Conservation (phyloP, 2,329 filamentous ascomycete genomes). For the Zasmidium citrigriseum region DNA sequence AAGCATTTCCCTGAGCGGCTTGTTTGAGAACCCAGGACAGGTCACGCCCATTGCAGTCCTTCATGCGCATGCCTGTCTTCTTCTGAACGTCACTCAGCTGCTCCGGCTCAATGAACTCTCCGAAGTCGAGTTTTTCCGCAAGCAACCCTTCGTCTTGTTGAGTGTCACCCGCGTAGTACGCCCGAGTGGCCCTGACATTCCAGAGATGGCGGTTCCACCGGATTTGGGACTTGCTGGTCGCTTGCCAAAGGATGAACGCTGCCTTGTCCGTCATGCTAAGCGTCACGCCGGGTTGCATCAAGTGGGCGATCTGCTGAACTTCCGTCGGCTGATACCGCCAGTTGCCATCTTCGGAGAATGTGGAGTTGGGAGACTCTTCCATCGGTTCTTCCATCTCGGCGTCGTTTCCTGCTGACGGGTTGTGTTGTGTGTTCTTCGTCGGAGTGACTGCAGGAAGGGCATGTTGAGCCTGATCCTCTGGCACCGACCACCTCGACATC, state of each 20-base stretch:
- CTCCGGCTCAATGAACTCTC: neutral
- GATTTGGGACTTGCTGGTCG: conserved; percentile 20
- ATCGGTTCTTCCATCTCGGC: neutral
- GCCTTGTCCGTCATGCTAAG: conserved; percentile 20
- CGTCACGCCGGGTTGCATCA: conserved; percentile 17
- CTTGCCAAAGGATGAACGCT: conserved; percentile 25
- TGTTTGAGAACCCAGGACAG: conserved; percentile 15
- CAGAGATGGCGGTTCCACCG: conserved; percentile 19
- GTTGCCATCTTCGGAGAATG: conserved; percentile 13
- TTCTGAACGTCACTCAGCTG: conserved; percentile 15
- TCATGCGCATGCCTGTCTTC: conserved; percentile 14
- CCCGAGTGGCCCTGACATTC: conserved; percentile 1
- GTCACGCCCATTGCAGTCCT: conserved; percentile 21
- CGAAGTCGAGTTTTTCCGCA: conserved; percentile 6
- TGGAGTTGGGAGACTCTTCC: conserved; percentile 15
- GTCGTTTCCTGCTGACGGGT: neutral
- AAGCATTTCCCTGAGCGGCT: neutral
- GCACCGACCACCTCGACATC: neutral
- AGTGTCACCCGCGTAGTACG: conserved; percentile 1
- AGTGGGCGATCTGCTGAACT: conserved; percentile 23
- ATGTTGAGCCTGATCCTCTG: neutral
- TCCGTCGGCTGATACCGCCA: conserved; percentile 23
- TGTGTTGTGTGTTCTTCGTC: neutral
- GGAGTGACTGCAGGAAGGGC: too few species aligned
- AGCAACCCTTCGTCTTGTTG: conserved; percentile 4